Base-by-base conservation (phyloP, 108 stramenopile genomes). In the Heterococcus sp. region DNA sequence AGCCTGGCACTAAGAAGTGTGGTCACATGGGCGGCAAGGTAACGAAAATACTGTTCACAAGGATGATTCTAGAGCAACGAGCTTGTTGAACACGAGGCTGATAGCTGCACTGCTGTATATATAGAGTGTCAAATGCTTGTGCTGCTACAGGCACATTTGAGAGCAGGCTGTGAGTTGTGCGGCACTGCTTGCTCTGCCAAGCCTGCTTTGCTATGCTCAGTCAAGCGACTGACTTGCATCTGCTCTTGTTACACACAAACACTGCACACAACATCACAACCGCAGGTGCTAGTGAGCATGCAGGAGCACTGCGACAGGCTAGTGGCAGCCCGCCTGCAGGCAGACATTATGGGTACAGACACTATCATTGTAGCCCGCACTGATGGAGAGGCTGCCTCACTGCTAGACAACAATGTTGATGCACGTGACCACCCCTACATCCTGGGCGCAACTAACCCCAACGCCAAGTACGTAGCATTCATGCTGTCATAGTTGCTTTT, bases 351-450 rank as follows among this genome's bases (percentile, higher is more conserved):
- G 71, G 95, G 95, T 29, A 86, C 91, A 46, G 81, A 81, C 69
- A 87, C 92, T 69, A 71, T 97, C 30, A 88, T 97, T 82, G 92
- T 97, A 0, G 93, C 94, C 0, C 79, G 96, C 21, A 97, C 96
- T 1, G 96, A 97, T 88, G 95, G 94, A 32, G 95, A 97, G 86
- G 94, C 96, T 29, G 96, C 96, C 38, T 94, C 94, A n/a, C 82
- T 97, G 68, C 86, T 97, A 67, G 94, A 95, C 76, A 93, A 89
- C 67, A 95, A 95, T 90, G 88, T 94, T 70, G 96, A 97, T 87
- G 90, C 90, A 29, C 89, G 94, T n/a, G 96, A 97, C 75, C 95
- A 97, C 86, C 95, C 95, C 11, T 97, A 94, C 88, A 95, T 97
- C 73, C 36, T 95, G 39, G 96, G 96, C 27, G 92, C 91, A 21